A percentile compares a stretch with the other conserved stretches of the same genome.
phyloP scores from a whole-genome alignment of 2,329 filamentous ascomycete genomes.

The Neofusicoccum kwambonambiense region DNA sequence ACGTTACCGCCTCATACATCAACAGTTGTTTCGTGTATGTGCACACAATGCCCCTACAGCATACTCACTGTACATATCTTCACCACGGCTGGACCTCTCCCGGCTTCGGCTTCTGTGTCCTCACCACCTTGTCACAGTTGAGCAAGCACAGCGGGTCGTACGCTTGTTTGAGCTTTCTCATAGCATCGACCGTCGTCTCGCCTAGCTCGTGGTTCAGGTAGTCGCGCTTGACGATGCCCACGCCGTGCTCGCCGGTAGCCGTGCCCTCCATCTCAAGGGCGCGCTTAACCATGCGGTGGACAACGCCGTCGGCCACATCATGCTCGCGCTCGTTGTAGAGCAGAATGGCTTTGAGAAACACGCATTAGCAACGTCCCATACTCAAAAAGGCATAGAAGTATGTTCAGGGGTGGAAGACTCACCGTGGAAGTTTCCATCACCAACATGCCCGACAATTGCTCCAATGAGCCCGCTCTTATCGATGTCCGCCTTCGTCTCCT shows the following conservation, averaged over 20 bases:
- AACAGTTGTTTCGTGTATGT: neutral
- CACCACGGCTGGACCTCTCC: conserved; percentile 47
- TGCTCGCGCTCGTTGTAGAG: conserved; percentile 66
- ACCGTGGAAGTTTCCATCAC: conserved; percentile 73
- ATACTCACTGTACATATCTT: neutral
- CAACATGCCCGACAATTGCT: conserved; percentile 70
- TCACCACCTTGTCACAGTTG: conserved; percentile 65
- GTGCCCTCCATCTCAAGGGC: conserved; percentile 84
- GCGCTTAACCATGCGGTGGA: conserved; percentile 82
- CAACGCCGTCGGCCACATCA: conserved; percentile 64
- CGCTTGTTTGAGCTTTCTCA: conserved; percentile 80
- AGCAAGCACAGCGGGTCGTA: conserved; percentile 71
- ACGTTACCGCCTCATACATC: too few species aligned
- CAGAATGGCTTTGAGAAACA: conserved; percentile 51
- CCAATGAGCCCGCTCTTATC: conserved; percentile 61
- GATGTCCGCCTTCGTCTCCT: conserved; percentile 70
- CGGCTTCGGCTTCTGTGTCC: conserved; percentile 41
- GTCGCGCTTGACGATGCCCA: conserved; percentile 81
- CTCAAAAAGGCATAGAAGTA: neutral
- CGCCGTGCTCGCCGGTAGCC: conserved; percentile 81
- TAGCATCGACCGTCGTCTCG: conserved; percentile 71
- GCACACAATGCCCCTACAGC: neutral
- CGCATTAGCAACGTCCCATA: too few species aligned
- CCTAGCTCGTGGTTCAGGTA: conserved; percentile 79
- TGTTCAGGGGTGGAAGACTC: conserved; percentile 32